These are phyloP conservation scores for Evansstolkia leycettana DNA, from an alignment of 495 filamentous ascomycete genomes.

Conservation along the genomic window DNA sequence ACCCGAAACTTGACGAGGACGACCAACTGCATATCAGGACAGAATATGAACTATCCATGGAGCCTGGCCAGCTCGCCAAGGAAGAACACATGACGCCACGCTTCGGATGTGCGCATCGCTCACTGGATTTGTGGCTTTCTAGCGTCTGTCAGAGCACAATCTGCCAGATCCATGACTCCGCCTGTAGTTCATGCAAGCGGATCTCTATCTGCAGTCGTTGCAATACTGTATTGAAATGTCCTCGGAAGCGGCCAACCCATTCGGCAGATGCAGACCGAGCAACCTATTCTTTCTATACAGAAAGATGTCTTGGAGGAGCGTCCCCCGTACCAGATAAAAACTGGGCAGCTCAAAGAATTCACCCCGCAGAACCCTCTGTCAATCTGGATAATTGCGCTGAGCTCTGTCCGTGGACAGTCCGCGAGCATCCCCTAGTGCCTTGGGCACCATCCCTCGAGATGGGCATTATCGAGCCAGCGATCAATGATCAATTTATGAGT, in stretches of 20 bases:
- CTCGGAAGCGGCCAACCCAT: conserved; percentile 22
- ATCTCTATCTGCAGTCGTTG: conserved; percentile 31
- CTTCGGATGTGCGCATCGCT: conserved; percentile 35
- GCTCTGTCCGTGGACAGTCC: conserved; percentile 33
- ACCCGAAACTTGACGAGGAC: conserved; percentile 23
- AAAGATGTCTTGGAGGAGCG: conserved; percentile 25
- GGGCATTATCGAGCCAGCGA: conserved; percentile 24
- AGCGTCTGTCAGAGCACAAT: conserved; percentile 31
- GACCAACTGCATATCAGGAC: conserved; percentile 24
- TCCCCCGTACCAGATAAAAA: conserved; percentile 16
- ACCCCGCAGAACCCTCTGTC: conserved; percentile 26
- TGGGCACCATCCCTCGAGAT: conserved; percentile 25
- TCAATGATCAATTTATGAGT: conserved; percentile 23
- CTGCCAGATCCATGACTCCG: conserved; percentile 26
- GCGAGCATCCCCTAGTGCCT: conserved; percentile 25
- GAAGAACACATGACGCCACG: conserved; percentile 32
- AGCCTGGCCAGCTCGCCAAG: conserved; percentile 27
- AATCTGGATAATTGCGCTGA: conserved; percentile 31
- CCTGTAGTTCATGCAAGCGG: conserved; percentile 26
- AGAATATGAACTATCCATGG: conserved; percentile 29
- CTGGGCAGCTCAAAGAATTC: conserved; percentile 28
- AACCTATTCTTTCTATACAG: conserved; percentile 29
- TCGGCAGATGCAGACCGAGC: conserved; percentile 13
- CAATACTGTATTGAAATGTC: conserved; percentile 24
- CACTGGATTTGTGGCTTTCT: conserved; percentile 33